These are phyloP conservation scores for Verticillium tricorpus DNA, from an alignment of 2,329 filamentous ascomycete genomes.

Conservation along the genomic window DNA sequence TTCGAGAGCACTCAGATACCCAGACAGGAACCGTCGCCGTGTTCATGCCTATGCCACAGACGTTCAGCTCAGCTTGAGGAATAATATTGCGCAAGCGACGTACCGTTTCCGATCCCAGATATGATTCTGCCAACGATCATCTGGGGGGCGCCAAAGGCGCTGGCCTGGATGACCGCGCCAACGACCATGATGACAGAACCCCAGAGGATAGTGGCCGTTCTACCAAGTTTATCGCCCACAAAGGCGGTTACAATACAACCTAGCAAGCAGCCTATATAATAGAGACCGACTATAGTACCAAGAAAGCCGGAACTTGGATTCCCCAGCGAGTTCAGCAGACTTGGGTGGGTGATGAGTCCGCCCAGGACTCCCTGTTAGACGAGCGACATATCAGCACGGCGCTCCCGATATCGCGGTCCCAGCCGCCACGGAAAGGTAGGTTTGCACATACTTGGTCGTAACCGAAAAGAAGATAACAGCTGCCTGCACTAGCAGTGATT, in stretches of 20 bases:
- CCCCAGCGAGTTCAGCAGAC: not conserved
- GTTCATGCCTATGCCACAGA: not conserved
- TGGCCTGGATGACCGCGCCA: not conserved
- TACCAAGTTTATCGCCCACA: not conserved
- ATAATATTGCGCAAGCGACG: not conserved
- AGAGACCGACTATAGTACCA: slow-evolving; percentile 1
- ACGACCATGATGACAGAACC: slow-evolving; percentile 1
- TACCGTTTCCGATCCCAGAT: not conserved
- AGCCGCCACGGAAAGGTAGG: not conserved
- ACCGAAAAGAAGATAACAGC: not conserved
- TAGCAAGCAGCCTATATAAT: not conserved
- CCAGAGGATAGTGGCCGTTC: not conserved
- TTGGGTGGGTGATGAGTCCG: not conserved
- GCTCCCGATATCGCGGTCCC: no score
- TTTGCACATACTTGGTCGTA: not conserved
- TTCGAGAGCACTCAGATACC: not conserved
- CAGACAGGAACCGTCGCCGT: not conserved
- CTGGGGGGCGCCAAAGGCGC: not conserved
- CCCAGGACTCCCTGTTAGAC: no score
- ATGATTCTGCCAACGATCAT: slow-evolving; percentile 1
- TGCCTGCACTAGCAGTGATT: slow-evolving; percentile 1
- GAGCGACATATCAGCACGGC: no score
- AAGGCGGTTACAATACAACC: not conserved
- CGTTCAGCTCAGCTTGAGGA: no score
- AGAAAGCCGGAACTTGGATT: not conserved